These are phyloP conservation scores for Thraustotheca clavata DNA, from an alignment of 352 stramenopile genomes.

Conservation along the genomic window DNA sequence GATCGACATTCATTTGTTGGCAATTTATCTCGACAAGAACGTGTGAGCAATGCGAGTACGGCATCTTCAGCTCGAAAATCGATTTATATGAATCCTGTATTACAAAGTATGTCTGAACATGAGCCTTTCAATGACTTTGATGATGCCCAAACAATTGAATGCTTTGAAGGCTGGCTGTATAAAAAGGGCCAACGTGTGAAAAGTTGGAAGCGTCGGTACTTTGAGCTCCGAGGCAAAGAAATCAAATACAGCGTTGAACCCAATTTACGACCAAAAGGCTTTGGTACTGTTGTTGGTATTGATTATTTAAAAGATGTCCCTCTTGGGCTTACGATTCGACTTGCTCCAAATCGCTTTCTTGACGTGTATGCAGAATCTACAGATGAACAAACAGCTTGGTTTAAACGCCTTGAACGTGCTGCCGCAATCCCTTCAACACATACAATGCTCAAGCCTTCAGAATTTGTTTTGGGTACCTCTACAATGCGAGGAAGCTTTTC, in stretches of 20 bases:
- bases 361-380: constrained; percentile 17
- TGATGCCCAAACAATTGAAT: background rate
- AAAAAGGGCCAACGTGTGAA: constrained; percentile 64
- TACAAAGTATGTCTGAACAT: constrained; percentile 2
- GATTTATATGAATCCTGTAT: constrained; percentile 8
- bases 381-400: constrained; percentile 14
- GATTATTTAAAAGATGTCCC: background rate
- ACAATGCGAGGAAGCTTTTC: too few species aligned
- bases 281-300: constrained; percentile 6
- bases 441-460: background rate
- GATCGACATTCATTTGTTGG: background rate
- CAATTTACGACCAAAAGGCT: background rate
- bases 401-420: background rate
- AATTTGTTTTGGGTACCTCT: too few species aligned
- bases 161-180: constrained; percentile 44
- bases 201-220: constrained; percentile 66
- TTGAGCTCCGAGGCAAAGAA: constrained; percentile 5
- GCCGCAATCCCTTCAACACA: background rate
- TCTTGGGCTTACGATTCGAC: background rate
- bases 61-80: background rate
- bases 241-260: constrained; percentile 16
- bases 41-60: background rate
- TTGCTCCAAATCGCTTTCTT: constrained; percentile 2
- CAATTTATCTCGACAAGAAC: background rate
- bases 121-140: background rate